Base-by-base conservation (phyloP, 176 grass and related monocot species). In the Aegilops umbellulata region DNA sequence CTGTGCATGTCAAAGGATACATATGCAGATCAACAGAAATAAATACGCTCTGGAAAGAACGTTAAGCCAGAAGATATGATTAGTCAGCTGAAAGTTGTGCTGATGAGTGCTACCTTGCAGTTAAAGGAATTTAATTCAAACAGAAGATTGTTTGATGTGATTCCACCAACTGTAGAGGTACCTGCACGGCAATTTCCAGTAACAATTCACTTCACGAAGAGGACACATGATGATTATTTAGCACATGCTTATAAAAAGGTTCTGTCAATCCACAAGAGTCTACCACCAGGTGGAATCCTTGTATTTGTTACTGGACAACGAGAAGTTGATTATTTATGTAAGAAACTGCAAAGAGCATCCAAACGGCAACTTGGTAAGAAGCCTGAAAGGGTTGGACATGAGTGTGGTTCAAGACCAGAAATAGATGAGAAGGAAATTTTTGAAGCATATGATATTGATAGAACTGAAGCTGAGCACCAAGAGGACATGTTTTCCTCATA, bases 41-140 rank as follows among this genome's bases (percentile, higher is more conserved):
- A 95, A 76, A 83, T 95, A 80, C 62, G 61, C 3, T 80, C 79
- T 44, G 93, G 91, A 24, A 74, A 22, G 55, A 22, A 58, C 20
- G 6, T 58, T 58, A 58, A 58, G 20, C 16, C 49, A 53, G 49
- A 53, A 53, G 49, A 53, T 53, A 53, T 53, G 49, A 53, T 53
- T 53, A 53, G 49, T 53, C 49, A 53, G 49, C 55, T 97, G 46
- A 97, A 94, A 69, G 86, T 97, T 70, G 86, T 97, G 70, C 55
- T 97, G 53, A 97, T 97, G 93, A 97, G 96, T 88, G 96, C 96
- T 80, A 95, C 96, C 49, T 88, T 95, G 75, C 91, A 89, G 87
- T 75, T 98, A 29, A 92, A 92, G 70, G 92, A 98, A 27, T 98
- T 98, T 11, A 79, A 88, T 74, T 94, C 88, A 73, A 98, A 98